These are phyloP conservation scores for Amphichorda felina DNA, from an alignment of 2,329 filamentous ascomycete genomes.

Conservation along the genomic window DNA sequence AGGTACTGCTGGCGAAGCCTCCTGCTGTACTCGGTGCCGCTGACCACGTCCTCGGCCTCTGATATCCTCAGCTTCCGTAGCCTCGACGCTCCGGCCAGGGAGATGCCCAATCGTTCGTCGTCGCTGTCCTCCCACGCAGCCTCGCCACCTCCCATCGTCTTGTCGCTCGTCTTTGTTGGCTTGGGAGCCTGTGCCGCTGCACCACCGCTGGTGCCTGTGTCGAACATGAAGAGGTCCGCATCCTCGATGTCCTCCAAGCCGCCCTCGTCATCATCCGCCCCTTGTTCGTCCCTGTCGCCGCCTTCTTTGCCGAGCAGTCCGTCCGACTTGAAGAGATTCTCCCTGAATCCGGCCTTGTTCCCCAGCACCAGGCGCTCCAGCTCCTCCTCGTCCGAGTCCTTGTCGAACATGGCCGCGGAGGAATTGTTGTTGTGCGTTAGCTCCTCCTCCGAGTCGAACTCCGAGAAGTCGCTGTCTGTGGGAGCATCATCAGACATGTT, in stretches of 20 bases:
- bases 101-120: slow-evolving; percentile 78
- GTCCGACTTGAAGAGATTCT: slow-evolving; percentile 53
- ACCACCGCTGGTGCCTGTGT: slow-evolving; percentile 45
- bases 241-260: slow-evolving; percentile 58
- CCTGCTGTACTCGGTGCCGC: slow-evolving; percentile 72
- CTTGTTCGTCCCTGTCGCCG: slow-evolving; percentile 31
- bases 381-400: slow-evolving; percentile 74
- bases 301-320: slow-evolving; percentile 29
- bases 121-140: slow-evolving; percentile 91
- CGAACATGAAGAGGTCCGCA: slow-evolving; percentile 75
- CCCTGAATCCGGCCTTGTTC: slow-evolving; percentile 69
- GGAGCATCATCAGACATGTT: slow-evolving; percentile 12
- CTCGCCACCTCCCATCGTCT: slow-evolving; percentile 15
- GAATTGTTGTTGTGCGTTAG: slow-evolving; percentile 9
- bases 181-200: slow-evolving; percentile 16
- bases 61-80: slow-evolving; percentile 73
- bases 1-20: slow-evolving; percentile 70
- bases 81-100: slow-evolving; percentile 62
- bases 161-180: slow-evolving; percentile 12
- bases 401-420: slow-evolving; percentile 33
- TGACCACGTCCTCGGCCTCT: slow-evolving; percentile 77
- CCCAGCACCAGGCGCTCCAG: slow-evolving; percentile 84
- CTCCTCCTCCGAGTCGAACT: slow-evolving; percentile 15
- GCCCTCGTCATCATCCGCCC: slow-evolving; percentile 34
- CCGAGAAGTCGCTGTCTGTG: slow-evolving; percentile 17